Evolutionary conservation across 768 basidiomycete species (phyloP), one percentile per base, ranked within the genome.

Genomic region (Phaeolepiota aurea): DNA sequence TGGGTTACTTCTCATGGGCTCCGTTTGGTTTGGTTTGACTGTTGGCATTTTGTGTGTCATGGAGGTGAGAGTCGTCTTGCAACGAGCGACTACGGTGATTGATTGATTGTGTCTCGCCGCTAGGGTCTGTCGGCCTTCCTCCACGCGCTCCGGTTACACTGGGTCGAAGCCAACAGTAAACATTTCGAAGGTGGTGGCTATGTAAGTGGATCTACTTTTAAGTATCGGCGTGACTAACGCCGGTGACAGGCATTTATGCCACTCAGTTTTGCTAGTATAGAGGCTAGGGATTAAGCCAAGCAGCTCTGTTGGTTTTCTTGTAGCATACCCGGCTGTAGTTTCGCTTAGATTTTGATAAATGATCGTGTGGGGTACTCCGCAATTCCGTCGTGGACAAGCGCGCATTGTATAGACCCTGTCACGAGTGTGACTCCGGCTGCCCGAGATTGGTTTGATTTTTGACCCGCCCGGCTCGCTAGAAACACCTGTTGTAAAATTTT

Each of bases 131-230:
- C 87, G 53, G 94, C 94, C 25, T 97, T 98, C 69, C 63, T 97
- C 60, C 94, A 98, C 61, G 94, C 94, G 4, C 75, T 98, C 47
- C 82, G 94, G 54, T 72, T 97, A 50, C 94, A 97, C 63, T 98
- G 94, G 91, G 94, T 97, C 44, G 93, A 98, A 63, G 89, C 84
- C 40, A 96, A 94, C 68, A 92, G 91, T 66, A 94, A 96, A 71
- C 90, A 92, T 56, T 94, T 85, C 57, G 79, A 86, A 61, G 91
- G 87, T 22, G 85, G 76, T 44, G 91, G 90, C 59, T 78, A 91
- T 69, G 88, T 90, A 66, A 60, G 84, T 82, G 44, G 38, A 36
- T 43, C 42, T 42, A 44, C 48, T 43, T 40, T 45, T 56, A 42
- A 25, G 49, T 45, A 42, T 52, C 43, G 34, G 40, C 46, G 49